Base-by-base conservation (phyloP, 1,284 basidiomycete species). In the Cutaneotrichosporon dermatis region DNA sequence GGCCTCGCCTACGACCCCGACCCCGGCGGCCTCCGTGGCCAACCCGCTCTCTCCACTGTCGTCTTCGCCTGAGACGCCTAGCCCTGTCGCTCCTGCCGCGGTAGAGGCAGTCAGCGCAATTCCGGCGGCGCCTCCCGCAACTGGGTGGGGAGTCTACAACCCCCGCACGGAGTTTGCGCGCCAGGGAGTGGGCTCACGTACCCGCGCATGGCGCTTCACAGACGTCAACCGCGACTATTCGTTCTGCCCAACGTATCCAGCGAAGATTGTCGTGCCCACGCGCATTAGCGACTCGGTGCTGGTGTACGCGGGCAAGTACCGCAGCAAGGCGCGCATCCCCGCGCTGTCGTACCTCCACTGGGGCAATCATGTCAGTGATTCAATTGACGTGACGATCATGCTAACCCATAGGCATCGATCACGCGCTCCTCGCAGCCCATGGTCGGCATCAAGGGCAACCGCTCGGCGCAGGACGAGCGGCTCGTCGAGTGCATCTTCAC, bases 381-480 rank as follows among this genome's bases (percentile, higher is more conserved):
- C 4, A 49, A 40, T 25, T 25, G 25, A 25, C 25, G 25, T 25
- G 25, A 25, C 25, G 25, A 25, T 25, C 25, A 25, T 25, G 25
- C 25, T 25, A 25, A 25, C 25, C 25, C 25, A 25, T 69, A 96
- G 91, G 95, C 90, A 45, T 90, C 87, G 49, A 94, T 99, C 67
- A 98, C 96, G 7, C 86, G 96, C 6, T 96, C 90, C 1, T 95
- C 92, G 65, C 96, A 99, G 78, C 96, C 96, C 1, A 93, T 99
- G 90, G 94, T 98, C 61, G 96, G 96, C 4, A 83, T 99, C 57
- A 97, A 93, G 56, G 90, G 95, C 72, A 88, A 88, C 62, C 86
- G 96, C 56, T 97, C 94, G 3, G 86, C 97, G 40, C 96, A 99
- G 77, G 96, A 99, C 75, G 96, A 99, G 79, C 96, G 97, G 70